Evolutionary conservation across 179 eudicot species (phyloP).

Genomic region (Silene vulgaris): DNA sequence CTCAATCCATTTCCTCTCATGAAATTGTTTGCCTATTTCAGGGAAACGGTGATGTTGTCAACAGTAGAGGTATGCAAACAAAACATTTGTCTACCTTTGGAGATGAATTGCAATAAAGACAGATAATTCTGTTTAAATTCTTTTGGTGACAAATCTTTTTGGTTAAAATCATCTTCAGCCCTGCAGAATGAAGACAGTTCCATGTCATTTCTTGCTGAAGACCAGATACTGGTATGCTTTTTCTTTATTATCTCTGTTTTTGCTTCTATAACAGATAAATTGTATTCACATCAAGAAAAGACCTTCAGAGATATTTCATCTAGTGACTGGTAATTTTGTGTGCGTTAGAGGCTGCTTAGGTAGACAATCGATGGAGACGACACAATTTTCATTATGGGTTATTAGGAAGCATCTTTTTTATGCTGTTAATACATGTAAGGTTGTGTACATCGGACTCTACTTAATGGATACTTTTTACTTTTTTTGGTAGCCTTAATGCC

Average conservation of each 20-base stretch:
- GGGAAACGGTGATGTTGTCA: conserved; percentile 47
- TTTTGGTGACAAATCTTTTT: conserved; percentile 11
- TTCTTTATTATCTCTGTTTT: conserved; percentile 6
- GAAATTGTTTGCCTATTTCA: conserved; percentile 29
- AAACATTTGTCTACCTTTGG: background rate
- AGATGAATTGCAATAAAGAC: conserved; percentile 9
- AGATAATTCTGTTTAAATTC: background rate
- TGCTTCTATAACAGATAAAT: background rate
- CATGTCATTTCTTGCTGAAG: conserved; percentile 70
- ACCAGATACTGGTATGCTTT: conserved; percentile 79
- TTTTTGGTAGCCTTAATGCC: too few species aligned
- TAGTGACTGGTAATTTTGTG: background rate
- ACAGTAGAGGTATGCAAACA: conserved; percentile 47
- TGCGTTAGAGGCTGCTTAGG: background rate
- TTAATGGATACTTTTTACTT: too few species aligned
- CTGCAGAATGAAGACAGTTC: conserved; percentile 56
- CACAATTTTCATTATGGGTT: too few species aligned
- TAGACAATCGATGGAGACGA: too few species aligned
- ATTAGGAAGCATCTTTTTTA: too few species aligned
- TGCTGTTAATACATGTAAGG: too few species aligned
- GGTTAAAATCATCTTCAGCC: conserved; percentile 35
- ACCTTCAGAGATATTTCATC: background rate
- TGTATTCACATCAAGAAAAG: background rate
- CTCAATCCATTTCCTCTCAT: conserved; percentile 15
- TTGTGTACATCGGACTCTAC: too few species aligned